Evolutionary conservation across 768 basidiomycete genomes (phyloP).

Genomic region (Amanita muscaria): DNA sequence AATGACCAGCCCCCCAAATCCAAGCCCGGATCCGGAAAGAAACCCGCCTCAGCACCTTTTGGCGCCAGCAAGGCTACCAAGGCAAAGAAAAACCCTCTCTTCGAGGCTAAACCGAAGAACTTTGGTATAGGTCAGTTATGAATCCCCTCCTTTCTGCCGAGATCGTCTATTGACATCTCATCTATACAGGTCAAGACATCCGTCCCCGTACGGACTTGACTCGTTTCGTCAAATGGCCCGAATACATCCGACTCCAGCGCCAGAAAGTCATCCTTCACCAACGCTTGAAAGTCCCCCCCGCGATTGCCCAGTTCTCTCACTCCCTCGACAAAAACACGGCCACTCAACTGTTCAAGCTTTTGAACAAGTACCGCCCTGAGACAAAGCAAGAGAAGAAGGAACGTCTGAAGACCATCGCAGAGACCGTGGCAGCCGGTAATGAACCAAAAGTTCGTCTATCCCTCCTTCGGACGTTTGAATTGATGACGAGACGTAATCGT

Average conservation of each 20-base stretch:
- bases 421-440: constrained; percentile 75
- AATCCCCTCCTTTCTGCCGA: constrained; percentile 6
- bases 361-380: constrained; percentile 97
- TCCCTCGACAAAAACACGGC: constrained; percentile 99
- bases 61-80: constrained; percentile 71
- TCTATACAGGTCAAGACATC: constrained; percentile 78
- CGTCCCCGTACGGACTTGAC: constrained; percentile 85
- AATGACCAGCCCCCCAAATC: constrained; percentile 86
- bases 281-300: constrained; percentile 96
- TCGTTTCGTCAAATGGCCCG: constrained; percentile 99
- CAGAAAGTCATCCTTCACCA: constrained; percentile 98
- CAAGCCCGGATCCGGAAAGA: constrained; percentile 68
- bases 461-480: background rate
- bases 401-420: constrained; percentile 72
- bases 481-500: background rate
- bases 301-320: constrained; percentile 96
- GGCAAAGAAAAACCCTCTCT: constrained; percentile 89
- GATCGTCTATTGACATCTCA: background rate
- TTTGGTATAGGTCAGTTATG: constrained; percentile 81
- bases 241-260: constrained; percentile 95
- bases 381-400: constrained; percentile 96
- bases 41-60: constrained; percentile 78
- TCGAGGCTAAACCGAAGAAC: constrained; percentile 84
- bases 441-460: constrained; percentile 34
- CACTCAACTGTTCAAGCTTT: constrained; percentile 92